Conservation (phyloP, 2,329 filamentous ascomycete genomes). For the Cercospora zeina region DNA sequence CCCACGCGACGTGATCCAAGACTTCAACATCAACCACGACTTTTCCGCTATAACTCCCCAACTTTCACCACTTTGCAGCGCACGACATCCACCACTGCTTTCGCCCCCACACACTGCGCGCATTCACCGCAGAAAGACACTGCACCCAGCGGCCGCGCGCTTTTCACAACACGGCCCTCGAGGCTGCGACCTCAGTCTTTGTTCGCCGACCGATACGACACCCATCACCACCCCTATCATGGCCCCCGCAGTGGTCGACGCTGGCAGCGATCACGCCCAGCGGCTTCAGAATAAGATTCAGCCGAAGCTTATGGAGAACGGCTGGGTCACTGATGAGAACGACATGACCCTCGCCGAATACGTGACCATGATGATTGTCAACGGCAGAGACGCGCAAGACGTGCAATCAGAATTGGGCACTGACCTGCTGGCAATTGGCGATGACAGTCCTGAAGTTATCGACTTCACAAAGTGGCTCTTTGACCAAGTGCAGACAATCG, state of each 20-base stretch:
- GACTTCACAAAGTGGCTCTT: conserved; percentile 95
- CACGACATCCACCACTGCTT: neutral
- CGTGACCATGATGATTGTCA: conserved; percentile 94
- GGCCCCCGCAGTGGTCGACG: conserved; percentile 61
- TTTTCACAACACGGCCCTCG: conserved; percentile 1
- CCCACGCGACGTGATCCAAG: conserved; percentile 7
- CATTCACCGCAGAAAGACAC: conserved; percentile 6
- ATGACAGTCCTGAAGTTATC: conserved; percentile 77
- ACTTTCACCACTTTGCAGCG: neutral
- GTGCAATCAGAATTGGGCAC: conserved; percentile 84
- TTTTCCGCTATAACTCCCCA: conserved; percentile 1
- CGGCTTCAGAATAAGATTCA: conserved; percentile 80
- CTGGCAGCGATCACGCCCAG: conserved; percentile 79
- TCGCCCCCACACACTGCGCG: neutral
- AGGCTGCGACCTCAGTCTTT: conserved; percentile 17
- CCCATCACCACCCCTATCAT: conserved; percentile 51
- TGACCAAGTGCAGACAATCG: conserved; percentile 71
- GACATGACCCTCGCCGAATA: conserved; percentile 90
- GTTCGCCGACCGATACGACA: conserved; percentile 5
- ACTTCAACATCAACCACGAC: conserved; percentile 1
- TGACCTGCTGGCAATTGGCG: conserved; percentile 77
- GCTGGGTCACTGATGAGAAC: conserved; percentile 80
- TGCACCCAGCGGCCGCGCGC: conserved; percentile 4
- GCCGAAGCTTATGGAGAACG: conserved; percentile 87
- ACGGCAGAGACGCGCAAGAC: conserved; percentile 88